Base-by-base conservation (phyloP, 371 early-diverging fungal genomes). In the Zychaea mexicana region DNA sequence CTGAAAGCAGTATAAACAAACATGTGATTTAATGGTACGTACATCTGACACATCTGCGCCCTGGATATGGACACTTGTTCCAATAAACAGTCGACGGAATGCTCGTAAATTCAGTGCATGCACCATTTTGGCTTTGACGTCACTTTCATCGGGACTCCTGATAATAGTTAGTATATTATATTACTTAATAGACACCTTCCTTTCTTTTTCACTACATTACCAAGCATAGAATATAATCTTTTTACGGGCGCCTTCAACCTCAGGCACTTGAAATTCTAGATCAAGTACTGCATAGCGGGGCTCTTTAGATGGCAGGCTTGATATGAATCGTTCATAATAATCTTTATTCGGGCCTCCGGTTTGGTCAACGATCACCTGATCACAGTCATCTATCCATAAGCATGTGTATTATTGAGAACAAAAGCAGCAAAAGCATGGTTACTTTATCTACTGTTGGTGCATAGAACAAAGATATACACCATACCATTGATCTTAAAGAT, bases 111-210 rank as follows among this genome's bases (percentile, higher is more conserved):
- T 49, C 3, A 49, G n/a, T 24, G 49, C 49, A 49, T 49, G 26
- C 9, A 49, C 24, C 49, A 49, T 49, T 13, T 49, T 49, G 19
- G 6, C 5, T 49, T 49, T 49, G 7, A 49, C 49, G 24, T 22
- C n/a, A 22, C 49, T 17, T 49, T 49, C 49, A 49, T 49, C 49
- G 4, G 49, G 49, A 49, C 49, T 49, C 49, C 49, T 49, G 24
- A 47, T 6, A 26, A 47, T 22, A 26, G 12, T 24, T 47, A 47
- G 4, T 19, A 15, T 22, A 47, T 5, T 22, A 22, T 22, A 49
- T 49, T 24, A 49, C 7, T 49, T 36, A 9, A 15, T 36, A 36
- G 38, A n/a, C n/a, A n/a, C n/a, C 33, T 33, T 12, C 33, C 33
- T 33, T 12, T 33, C 12, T 33, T 33, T 33, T 12, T 33, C 12